These are phyloP conservation scores for Penicillium cataractarum DNA, from an alignment of 495 filamentous ascomycete genomes.

Conservation along the genomic window DNA sequence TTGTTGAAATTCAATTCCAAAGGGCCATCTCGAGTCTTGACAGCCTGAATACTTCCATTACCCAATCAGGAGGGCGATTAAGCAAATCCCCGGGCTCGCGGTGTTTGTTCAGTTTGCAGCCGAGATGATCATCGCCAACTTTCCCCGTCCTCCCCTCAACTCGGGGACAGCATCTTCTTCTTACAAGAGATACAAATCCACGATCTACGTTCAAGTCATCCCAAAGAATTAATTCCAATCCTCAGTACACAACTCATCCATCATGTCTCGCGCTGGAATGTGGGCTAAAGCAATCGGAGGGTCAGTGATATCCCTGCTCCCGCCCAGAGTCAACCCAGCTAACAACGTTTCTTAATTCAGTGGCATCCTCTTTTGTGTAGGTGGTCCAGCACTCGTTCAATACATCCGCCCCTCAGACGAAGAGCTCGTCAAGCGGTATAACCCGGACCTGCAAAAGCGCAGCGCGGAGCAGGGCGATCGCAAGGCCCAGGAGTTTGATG, in stretches of 20 bases:
- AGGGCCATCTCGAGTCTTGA: no score
- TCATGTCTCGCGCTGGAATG: conserved; percentile 54
- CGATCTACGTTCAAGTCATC: neutral
- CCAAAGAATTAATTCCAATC: neutral
- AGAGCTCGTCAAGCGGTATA: conserved; percentile 90
- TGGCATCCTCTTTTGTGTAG: conserved; percentile 68
- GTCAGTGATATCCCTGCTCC: conserved; percentile 39
- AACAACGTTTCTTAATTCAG: conserved; percentile 47
- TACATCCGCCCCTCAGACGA: conserved; percentile 86
- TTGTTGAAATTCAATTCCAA: no score
- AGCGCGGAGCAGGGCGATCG: conserved; percentile 74
- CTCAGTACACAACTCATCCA: conserved; percentile 6
- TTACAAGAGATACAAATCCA: neutral
- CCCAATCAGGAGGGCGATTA: neutral
- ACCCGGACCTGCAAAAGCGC: conserved; percentile 86
- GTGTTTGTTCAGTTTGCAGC: conserved; percentile 7
- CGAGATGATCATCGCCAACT: conserved; percentile 2
- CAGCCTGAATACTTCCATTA: no score
- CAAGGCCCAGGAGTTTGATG: conserved; percentile 80
- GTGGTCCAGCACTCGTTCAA: conserved; percentile 82
- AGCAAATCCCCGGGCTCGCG: neutral
- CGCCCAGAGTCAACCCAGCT: conserved; percentile 10
- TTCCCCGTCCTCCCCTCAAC: conserved; percentile 4
- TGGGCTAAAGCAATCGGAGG: conserved; percentile 58
- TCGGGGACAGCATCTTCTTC: neutral